phyloP scores from a whole-genome alignment of 1,284 basidiomycete species.

The Irpex lacteus region DNA sequence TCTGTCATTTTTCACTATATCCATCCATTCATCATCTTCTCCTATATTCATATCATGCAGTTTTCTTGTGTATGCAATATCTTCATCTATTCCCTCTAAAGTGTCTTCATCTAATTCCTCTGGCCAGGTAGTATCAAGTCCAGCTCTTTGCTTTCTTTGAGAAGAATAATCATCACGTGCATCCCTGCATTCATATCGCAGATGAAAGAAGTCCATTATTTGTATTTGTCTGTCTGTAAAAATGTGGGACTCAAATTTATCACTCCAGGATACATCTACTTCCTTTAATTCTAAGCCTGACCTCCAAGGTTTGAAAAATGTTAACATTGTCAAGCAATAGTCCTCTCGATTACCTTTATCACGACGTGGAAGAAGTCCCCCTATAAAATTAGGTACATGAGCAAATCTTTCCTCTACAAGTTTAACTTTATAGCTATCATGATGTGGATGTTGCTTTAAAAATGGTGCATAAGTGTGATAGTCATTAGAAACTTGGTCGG shows the following conservation, averaged over 20 bases:
- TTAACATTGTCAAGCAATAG: slow-evolving; percentile 7
- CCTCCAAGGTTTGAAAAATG: slow-evolving; percentile 12
- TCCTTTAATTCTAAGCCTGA: slow-evolving; percentile 25
- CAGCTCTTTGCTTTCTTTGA: neutral
- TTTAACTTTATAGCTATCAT: slow-evolving; percentile 2
- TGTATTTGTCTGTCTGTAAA: slow-evolving; percentile 15
- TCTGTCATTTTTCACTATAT: no score
- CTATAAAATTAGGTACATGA: slow-evolving; percentile 3
- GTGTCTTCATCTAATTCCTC: no score
- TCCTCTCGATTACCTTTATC: slow-evolving; percentile 1
- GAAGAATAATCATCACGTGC: slow-evolving; percentile 30
- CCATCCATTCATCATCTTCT: no score
- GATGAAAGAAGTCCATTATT: slow-evolving; percentile 29
- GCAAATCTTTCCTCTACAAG: neutral
- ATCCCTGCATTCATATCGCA: slow-evolving; percentile 33
- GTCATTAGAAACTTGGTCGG: neutral
- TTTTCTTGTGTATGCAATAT: no score
- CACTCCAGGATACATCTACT: slow-evolving; percentile 22
- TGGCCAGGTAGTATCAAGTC: no score
- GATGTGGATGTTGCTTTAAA: slow-evolving; percentile 1
- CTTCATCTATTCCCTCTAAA: no score
- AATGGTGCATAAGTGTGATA: neutral
- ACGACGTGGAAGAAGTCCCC: slow-evolving; percentile 4
- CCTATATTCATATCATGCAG: no score
- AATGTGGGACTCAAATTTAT: slow-evolving; percentile 15